Conservation (phyloP, 2,329 filamentous ascomycete genomes). For the Pyricularia grisea region DNA sequence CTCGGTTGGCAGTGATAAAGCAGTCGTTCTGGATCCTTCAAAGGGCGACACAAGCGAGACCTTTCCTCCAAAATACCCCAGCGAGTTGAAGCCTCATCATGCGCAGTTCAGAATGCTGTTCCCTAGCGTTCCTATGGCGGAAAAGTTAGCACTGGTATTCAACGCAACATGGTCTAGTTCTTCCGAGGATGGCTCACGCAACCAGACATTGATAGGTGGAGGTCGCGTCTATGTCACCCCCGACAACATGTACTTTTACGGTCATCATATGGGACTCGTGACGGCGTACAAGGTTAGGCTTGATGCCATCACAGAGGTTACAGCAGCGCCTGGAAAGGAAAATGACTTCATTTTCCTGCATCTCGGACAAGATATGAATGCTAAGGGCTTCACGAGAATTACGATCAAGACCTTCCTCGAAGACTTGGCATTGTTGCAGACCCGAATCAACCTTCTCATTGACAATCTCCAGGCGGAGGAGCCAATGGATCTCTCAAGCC, state of each 20-base stretch:
- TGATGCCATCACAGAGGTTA: slow-evolving; percentile 75
- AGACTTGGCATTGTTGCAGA: slow-evolving; percentile 71
- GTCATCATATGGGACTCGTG: slow-evolving; percentile 85
- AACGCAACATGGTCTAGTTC: slow-evolving; percentile 71
- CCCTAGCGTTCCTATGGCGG: slow-evolving; percentile 64
- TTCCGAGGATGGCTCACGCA: slow-evolving; percentile 30
- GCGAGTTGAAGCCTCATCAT: slow-evolving; percentile 75
- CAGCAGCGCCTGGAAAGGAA: slow-evolving; percentile 77
- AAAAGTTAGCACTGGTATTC: slow-evolving; percentile 86
- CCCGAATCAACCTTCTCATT: slow-evolving; percentile 76
- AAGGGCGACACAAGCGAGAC: slow-evolving; percentile 32
- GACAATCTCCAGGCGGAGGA: slow-evolving; percentile 68
- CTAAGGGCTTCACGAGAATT: slow-evolving; percentile 60
- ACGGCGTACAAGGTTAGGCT: slow-evolving; percentile 72
- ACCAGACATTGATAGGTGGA: slow-evolving; percentile 48
- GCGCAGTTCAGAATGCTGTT: slow-evolving; percentile 91
- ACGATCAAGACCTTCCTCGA: slow-evolving; percentile 92
- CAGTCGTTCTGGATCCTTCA: slow-evolving; percentile 7
- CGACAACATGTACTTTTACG: slow-evolving; percentile 90
- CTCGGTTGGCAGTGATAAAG: not conserved
- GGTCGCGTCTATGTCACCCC: slow-evolving; percentile 82
- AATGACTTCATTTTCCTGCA: slow-evolving; percentile 91
- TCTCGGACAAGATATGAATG: slow-evolving; percentile 50
- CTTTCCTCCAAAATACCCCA: slow-evolving; percentile 70
- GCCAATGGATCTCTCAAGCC: slow-evolving; percentile 56